Evolutionary conservation across 2,329 filamentous ascomycete genomes (phyloP), one percentile per base, ranked within the genome.

Genomic region (Cladophialophora psammophila): DNA sequence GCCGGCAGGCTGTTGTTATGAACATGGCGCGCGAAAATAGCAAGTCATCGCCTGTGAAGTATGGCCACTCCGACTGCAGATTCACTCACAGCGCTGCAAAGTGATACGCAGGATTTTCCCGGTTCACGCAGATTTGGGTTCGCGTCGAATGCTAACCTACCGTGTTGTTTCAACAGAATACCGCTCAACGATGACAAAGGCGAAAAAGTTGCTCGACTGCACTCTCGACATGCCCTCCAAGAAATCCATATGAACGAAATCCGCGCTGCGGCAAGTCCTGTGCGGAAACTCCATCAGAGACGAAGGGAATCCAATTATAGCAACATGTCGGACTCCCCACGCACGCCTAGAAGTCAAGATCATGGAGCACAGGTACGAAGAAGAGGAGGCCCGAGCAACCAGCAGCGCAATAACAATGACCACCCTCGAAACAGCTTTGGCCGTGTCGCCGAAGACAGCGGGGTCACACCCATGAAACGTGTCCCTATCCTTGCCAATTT

Each of bases 151-250:
- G 45, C 59, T 61, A 36, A 61, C 48, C 35, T 15, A 7, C 40
- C 10, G 15, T 45, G 50, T 20, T 34, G 32, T 7, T 7, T 54
- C 32, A 52, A 50, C 74, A 96, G 93, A 78, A 96, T 99, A 67
- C 94, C 95, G 40, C 87, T 99, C 70, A 98, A 98, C 82, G 95
- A 99, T 82, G 95, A 99, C 84, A 90, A 88, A 68, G 88, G 90
- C 74, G 95, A 99, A 81, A 97, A 96, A 80, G 94, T 93, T 57
- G 90, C 90, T 74, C 91, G 95, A 58, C 84, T 94, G 75, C 91
- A 95, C 76, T 93, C 92, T 69, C 90, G 95, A 75, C 92, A 96
- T 81, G 93, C 92, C 38, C 87, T 92, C 35, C 91, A 97, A 78
- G 92, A 96, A 78, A 90, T 90, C 73, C 94, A 97, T 78, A 92